These are phyloP conservation scores for Anethum foeniculum DNA, from an alignment of 140 eudicot genomes.

Conservation along the genomic window DNA sequence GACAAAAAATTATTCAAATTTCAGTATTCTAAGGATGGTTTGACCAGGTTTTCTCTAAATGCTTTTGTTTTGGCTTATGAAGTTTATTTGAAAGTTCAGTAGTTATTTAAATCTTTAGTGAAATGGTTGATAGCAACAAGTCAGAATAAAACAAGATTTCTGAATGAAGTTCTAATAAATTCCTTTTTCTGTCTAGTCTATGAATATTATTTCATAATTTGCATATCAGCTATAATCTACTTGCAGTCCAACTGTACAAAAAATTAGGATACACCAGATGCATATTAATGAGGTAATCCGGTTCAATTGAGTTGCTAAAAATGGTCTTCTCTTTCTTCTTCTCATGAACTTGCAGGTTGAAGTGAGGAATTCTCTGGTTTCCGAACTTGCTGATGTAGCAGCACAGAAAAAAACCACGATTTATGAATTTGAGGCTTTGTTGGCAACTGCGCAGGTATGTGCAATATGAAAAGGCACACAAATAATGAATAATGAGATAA, in stretches of 20 bases:
- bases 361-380: conserved; percentile 54
- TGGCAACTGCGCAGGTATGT: conserved; percentile 69
- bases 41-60: background rate
- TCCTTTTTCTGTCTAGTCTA: too few relatives aligned
- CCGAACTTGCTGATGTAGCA: conserved; percentile 72
- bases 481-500: too few relatives aligned
- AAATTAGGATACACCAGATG: background rate
- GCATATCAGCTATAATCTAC: too few relatives aligned
- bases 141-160: too few relatives aligned
- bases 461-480: background rate
- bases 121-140: too few relatives aligned
- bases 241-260: too few relatives aligned
- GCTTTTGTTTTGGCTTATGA: background rate
- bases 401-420: conserved; percentile 75
- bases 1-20: too few relatives aligned
- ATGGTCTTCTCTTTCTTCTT: background rate
- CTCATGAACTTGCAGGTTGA: conserved; percentile 45
- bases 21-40: too few relatives aligned
- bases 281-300: background rate
- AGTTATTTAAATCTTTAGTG: too few relatives aligned
- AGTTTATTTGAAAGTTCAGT: too few relatives aligned
- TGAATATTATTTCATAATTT: too few relatives aligned
- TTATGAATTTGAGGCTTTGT: conserved; percentile 64
- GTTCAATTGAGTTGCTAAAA: background rate
- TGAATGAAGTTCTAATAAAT: too few relatives aligned